These are phyloP conservation scores for Metschnikowia chrysomelidarum DNA, from an alignment of 805 yeast genomes.

Conservation along the genomic window DNA sequence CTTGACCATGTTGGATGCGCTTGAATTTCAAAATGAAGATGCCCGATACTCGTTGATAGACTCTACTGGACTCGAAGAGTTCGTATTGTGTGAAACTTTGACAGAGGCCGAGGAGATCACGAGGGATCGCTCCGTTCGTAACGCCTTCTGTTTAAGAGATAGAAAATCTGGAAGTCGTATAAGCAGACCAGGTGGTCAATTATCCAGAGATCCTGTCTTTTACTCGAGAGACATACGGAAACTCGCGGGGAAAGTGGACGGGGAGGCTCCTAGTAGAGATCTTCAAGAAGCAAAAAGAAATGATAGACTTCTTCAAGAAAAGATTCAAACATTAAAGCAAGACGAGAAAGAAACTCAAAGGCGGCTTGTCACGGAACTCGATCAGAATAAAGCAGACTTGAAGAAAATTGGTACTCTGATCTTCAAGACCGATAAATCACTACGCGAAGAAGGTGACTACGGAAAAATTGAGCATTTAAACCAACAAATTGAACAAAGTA, in stretches of 20 bases:
- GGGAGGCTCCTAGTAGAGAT: conserved; percentile 18
- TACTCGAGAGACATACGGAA: conserved; percentile 34
- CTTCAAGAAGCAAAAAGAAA: conserved; percentile 16
- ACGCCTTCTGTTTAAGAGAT: conserved; percentile 35
- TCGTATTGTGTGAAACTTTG: conserved; percentile 51
- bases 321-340: conserved; percentile 17
- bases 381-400: conserved; percentile 13
- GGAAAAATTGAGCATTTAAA: conserved; percentile 39
- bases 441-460: conserved; percentile 46
- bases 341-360: conserved; percentile 14
- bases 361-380: conserved; percentile 11
- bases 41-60: conserved; percentile 67
- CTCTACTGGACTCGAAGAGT: conserved; percentile 54
- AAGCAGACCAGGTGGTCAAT: conserved; percentile 40
- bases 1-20: conserved; percentile 54
- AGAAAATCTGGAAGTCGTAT: conserved; percentile 45
- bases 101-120: conserved; percentile 47
- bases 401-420: conserved; percentile 22
- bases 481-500: conserved; percentile 30
- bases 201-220: conserved; percentile 52
- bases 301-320: conserved; percentile 15
- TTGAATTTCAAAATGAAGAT: conserved; percentile 54
- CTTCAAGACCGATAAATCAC: conserved; percentile 33
- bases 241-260: conserved; percentile 24
- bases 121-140: conserved; percentile 35